Conservation (phyloP, 805 yeast genomes). For the Wickerhamomyces ciferrii region DNA sequence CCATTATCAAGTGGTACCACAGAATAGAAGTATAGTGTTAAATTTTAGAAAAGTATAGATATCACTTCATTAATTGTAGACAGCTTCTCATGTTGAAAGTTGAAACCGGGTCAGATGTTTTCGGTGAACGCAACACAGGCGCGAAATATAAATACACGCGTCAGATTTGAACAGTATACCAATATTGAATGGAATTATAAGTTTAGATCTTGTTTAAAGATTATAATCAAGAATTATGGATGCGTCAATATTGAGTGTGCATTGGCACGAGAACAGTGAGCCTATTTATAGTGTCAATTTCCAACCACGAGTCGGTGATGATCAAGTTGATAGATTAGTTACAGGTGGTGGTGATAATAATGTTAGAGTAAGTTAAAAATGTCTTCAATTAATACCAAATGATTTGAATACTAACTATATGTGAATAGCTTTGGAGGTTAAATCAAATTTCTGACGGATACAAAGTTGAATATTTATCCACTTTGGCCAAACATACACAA, state of each 20-base stretch:
- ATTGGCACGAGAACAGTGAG: conserved; percentile 72
- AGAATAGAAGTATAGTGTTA: too few species aligned
- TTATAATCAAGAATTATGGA: too few species aligned
- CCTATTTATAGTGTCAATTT: conserved; percentile 68
- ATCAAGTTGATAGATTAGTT: conserved; percentile 46
- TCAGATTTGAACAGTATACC: background rate
- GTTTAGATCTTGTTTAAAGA: too few species aligned
- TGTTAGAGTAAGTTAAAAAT: conserved; percentile 52
- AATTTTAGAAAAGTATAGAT: too few species aligned
- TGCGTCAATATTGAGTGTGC: conserved; percentile 49
- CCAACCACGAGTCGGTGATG: conserved; percentile 37
- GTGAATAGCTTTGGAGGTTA: conserved; percentile 27
- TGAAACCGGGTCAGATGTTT: background rate
- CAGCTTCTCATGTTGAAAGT: too few species aligned
- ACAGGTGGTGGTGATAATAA: conserved; percentile 96
- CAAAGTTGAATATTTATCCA: conserved; percentile 68
- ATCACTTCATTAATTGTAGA: too few species aligned
- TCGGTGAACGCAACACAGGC: background rate
- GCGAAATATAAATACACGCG: background rate
- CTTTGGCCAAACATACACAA: conserved; percentile 84
- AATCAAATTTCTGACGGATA: conserved; percentile 16
- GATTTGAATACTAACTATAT: background rate
- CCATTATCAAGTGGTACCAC: background rate
- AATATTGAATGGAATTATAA: too few species aligned
- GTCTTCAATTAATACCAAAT: conserved; percentile 4